Conservation (phyloP, 31 red algal genomes). For the Pterothamnion heteromorphum region DNA sequence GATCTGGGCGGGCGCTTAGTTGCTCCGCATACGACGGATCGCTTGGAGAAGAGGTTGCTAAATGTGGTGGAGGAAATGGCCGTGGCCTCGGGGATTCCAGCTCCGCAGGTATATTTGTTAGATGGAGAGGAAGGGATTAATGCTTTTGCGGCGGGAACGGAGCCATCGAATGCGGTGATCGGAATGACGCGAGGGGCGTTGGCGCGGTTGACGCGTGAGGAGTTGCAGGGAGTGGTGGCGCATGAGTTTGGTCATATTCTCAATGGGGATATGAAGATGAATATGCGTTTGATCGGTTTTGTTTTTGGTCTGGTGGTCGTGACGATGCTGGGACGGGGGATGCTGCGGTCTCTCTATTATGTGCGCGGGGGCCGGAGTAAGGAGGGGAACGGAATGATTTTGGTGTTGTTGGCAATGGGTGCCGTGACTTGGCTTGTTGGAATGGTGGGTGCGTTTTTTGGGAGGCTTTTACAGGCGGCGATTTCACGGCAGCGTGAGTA, state of each 20-base stretch:
- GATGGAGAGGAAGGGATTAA: neutral
- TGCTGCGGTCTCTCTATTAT: neutral
- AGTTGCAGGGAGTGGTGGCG: neutral
- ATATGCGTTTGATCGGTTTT: neutral
- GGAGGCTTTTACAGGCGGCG: neutral
- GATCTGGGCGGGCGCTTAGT: neutral
- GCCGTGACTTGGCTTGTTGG: neutral
- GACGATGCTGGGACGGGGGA: neutral
- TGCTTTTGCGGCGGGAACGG: neutral
- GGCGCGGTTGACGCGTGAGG: neutral
- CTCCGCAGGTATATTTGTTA: neutral
- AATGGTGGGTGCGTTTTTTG: neutral
- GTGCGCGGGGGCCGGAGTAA: neutral
- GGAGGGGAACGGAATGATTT: neutral
- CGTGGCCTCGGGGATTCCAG: neutral
- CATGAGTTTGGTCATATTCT: neutral
- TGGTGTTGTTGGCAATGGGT: neutral
- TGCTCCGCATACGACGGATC: neutral
- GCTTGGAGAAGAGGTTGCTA: neutral
- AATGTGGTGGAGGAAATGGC: slow-evolving; percentile 22
- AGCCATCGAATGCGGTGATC: neutral
- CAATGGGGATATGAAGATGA: neutral
- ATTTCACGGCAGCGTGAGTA: neutral
- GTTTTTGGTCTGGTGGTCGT: neutral
- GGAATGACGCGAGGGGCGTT: neutral